Conservation (phyloP, 108 stramenopile species). For the Pseudonitzschia delicatissima region DNA sequence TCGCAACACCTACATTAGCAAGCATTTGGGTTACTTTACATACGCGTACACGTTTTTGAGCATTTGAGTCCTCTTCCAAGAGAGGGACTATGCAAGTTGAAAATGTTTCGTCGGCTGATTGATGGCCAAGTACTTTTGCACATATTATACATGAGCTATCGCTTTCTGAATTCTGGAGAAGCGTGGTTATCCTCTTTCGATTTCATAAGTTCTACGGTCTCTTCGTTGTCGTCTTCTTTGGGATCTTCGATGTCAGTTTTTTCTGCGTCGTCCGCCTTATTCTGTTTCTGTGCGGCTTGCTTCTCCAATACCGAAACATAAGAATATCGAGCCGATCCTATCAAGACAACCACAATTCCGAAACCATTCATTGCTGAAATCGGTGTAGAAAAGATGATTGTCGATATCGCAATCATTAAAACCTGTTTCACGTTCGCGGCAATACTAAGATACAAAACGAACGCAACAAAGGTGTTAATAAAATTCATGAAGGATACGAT, state of each 20-base stretch:
- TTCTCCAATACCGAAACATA: constrained; percentile 70
- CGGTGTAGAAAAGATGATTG: constrained; percentile 48
- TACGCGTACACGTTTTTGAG: too few relatives aligned
- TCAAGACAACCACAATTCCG: constrained; percentile 66
- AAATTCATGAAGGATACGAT: not conserved
- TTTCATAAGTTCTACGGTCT: not conserved
- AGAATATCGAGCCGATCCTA: constrained; percentile 78
- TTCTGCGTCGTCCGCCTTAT: not conserved
- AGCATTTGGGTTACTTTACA: too few relatives aligned
- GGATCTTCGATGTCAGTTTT: not conserved
- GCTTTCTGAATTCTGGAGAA: not conserved
- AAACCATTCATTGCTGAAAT: constrained; percentile 55
- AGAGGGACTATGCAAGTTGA: too few relatives aligned
- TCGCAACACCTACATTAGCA: too few relatives aligned
- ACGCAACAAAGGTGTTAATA: not conserved
- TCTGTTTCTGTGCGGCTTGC: not conserved
- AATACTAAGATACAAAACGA: constrained; percentile 24
- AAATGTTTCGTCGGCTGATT: too few relatives aligned
- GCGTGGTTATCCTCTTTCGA: not conserved
- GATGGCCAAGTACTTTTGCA: too few relatives aligned
- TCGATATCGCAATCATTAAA: constrained; percentile 59
- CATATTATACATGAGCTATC: not conserved
- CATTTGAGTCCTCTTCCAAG: too few relatives aligned
- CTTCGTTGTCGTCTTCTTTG: not conserved
- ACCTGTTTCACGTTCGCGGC: constrained; percentile 91